Conservation (phyloP, 2,329 filamentous ascomycete genomes). For the Plenodomus tracheiphilus region DNA sequence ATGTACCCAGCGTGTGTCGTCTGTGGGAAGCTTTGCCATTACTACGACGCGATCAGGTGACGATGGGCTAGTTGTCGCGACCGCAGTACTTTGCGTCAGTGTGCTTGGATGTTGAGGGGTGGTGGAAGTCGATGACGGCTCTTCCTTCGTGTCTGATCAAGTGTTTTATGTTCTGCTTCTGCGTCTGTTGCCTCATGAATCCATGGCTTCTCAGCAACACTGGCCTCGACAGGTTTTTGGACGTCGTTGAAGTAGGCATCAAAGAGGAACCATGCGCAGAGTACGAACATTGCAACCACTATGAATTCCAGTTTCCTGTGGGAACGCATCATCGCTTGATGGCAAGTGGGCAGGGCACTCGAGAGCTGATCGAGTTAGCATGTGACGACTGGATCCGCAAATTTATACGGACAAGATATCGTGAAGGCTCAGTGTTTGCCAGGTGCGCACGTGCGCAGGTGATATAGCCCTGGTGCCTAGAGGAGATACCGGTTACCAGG, state of each 20-base stretch:
- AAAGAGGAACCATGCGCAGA: conserved; percentile 18
- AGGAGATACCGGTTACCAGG: neutral
- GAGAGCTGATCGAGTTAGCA: neutral
- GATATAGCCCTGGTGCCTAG: conserved; percentile 5
- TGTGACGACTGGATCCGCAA: neutral
- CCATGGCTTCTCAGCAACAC: conserved; percentile 10
- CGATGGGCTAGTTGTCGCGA: conserved; percentile 8
- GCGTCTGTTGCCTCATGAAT: conserved; percentile 11
- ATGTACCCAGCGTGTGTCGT: conserved; percentile 26
- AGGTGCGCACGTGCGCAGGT: conserved; percentile 4
- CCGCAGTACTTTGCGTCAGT: conserved; percentile 6
- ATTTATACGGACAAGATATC: conserved; percentile 3
- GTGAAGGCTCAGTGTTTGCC: conserved; percentile 1
- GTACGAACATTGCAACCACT: conserved; percentile 15
- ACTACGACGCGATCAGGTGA: conserved; percentile 21
- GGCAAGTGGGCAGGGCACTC: conserved; percentile 2
- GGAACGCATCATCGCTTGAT: conserved; percentile 12
- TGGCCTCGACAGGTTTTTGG: conserved; percentile 1
- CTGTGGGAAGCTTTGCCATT: conserved; percentile 18
- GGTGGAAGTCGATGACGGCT: conserved; percentile 4
- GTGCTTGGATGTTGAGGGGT: conserved; percentile 7
- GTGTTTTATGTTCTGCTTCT: conserved; percentile 11
- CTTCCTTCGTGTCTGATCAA: conserved; percentile 8
- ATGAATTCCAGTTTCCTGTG: conserved; percentile 12
- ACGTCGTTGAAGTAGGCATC: conserved; percentile 10